phyloP scores from a whole-genome alignment of 305 asterid species.

The Rubia tinctorum region DNA sequence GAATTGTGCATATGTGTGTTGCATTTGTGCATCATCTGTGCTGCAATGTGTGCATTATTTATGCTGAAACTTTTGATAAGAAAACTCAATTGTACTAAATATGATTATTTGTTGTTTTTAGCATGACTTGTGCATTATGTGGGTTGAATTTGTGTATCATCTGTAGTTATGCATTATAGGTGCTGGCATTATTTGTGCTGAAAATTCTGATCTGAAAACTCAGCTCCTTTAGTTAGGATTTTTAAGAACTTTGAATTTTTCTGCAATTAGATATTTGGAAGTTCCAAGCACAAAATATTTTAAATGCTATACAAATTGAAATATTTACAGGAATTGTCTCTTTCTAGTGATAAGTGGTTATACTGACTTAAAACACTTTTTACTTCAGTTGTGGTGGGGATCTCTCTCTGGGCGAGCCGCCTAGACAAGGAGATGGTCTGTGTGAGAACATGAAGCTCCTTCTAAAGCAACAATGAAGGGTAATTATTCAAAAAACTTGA shows the following conservation, averaged over 20 bases:
- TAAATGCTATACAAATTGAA: not conserved
- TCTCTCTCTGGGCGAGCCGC: constrained; percentile 66
- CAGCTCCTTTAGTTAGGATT: too few relatives aligned
- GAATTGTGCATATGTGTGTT: too few relatives aligned
- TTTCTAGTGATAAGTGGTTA: not conserved
- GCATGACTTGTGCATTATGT: too few relatives aligned
- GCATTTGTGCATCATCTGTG: too few relatives aligned
- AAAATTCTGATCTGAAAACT: not conserved
- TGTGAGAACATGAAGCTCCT: constrained; percentile 99
- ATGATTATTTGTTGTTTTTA: too few relatives aligned
- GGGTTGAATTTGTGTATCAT: too few relatives aligned
- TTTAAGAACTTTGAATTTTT: too few relatives aligned
- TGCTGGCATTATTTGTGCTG: not conserved
- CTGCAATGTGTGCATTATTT: too few relatives aligned
- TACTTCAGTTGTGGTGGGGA: constrained; percentile 90
- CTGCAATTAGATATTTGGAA: not conserved
- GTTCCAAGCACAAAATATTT: not conserved
- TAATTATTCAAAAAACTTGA: constrained; percentile 25
- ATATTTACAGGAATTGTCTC: not conserved
- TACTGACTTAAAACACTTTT: not conserved
- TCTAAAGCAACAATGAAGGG: constrained; percentile 92
- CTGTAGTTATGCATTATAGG: too few relatives aligned
- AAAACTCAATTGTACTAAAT: too few relatives aligned
- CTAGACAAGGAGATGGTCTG: constrained; percentile 85
- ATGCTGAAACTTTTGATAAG: too few relatives aligned